Evolutionary conservation across 2,329 filamentous ascomycete species (phyloP), one percentile per base, ranked within the genome.

Genomic region (Arachnomyces sp.): DNA sequence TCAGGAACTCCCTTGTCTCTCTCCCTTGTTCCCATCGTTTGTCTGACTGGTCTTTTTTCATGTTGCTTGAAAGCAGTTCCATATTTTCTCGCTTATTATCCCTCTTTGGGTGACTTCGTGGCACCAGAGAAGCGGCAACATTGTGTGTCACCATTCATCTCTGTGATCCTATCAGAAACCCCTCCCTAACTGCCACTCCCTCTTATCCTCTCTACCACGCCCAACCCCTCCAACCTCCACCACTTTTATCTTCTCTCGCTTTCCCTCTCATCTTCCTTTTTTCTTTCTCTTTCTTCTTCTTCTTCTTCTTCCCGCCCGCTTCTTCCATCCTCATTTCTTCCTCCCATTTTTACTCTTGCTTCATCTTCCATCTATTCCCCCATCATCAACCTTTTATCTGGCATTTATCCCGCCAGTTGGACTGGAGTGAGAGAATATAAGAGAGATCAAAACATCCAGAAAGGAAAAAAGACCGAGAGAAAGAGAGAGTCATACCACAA

Each of bases 61-160:
- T 34, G 11, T 16, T 28, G 21, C 30, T 29, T 28, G 12, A 28
- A 15, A 17, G 11, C 14, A 9, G 21, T 36, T 28, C 11, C 15
- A 16, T 29, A 15, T 16, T n/a, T 38, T 16, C 14, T 32, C 36
- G 13, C 32, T 13, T 15, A 34, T 14, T 25, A 30, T 32, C 38
- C 43, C 46, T 40, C 52, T 49, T 45, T 40, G 34, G 39, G 56
- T 56, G 51, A 54, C 54, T 57, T 63, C 61, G 62, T 65, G 61
- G 62, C 62, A 62, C 62, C 62, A 60, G 49, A 53, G 53, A 57
- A 43, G 49, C 46, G 34, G 49, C 49, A 60, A 45, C 47, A 44
- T 43, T 40, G 38, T 41, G 40, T 38, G 34, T 39, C 37, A 39
- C 47, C 35, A 43, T 44, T 45, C 34, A 42, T 21, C 14, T 31